Conservation (phyloP, 163 green algal species). For the Prototheca wickerhamii region DNA sequence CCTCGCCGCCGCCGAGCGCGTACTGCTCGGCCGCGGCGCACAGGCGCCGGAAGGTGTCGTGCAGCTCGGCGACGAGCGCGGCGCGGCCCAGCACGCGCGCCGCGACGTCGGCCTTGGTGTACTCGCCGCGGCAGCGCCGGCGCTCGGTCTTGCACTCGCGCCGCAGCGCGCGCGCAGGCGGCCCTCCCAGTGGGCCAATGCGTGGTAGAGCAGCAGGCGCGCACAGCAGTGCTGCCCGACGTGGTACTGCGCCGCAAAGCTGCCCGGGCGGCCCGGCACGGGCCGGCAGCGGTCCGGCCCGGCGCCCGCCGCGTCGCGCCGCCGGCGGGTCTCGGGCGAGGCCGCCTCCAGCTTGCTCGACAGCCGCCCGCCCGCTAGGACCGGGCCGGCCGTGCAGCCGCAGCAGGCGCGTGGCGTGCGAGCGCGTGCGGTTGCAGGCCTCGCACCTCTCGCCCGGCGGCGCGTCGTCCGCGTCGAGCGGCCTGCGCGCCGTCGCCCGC, state of each 20-base stretch:
- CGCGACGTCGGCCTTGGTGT: neutral
- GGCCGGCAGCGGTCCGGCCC: too few species aligned
- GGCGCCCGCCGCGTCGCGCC: too few species aligned
- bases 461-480: too few species aligned
- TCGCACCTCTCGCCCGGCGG: too few species aligned
- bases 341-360: too few species aligned
- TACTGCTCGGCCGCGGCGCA: slow-evolving; percentile 11
- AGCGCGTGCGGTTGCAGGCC: too few species aligned
- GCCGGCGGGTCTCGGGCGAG: too few species aligned
- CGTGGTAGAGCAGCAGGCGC: slow-evolving; percentile 21
- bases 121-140: neutral
- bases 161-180: slow-evolving; percentile 15
- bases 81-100: slow-evolving; percentile 8
- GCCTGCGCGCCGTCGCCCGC: neutral
- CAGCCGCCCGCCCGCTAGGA: too few species aligned
- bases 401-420: too few species aligned
- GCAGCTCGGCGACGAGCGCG: slow-evolving; percentile 2
- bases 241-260: slow-evolving; percentile 5
- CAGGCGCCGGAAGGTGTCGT: slow-evolving; percentile 1
- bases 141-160: slow-evolving; percentile 19
- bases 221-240: slow-evolving; percentile 22
- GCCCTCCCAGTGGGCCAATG: slow-evolving; percentile 18
- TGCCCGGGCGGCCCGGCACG: too few species aligned
- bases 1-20: slow-evolving; percentile 20
- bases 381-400: too few species aligned